Percentiles rank a stretch among this genome's conserved stretches.
Conservation (phyloP, 1,139 yeast genomes). For the Debaryomyces robertsiae region DNA sequence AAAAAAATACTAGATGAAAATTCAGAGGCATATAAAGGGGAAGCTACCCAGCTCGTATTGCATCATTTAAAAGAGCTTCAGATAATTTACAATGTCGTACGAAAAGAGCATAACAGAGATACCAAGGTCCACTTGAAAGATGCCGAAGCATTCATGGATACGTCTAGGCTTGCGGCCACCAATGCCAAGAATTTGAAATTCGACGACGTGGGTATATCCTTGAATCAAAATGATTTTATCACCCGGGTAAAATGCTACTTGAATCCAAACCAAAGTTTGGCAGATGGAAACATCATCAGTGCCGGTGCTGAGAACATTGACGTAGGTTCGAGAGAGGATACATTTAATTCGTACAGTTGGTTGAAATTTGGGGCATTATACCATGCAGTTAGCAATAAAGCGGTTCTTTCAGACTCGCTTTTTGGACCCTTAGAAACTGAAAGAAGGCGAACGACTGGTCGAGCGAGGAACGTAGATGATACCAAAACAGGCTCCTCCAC, state of each 20-base stretch:
- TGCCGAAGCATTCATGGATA: conserved; percentile 44
- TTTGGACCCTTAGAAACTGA: conserved; percentile 75
- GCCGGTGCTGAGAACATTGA: conserved; percentile 8
- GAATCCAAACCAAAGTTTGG: conserved; percentile 19
- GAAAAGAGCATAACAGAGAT: conserved; percentile 31
- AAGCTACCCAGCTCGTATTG: conserved; percentile 31
- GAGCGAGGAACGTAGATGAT: conserved; percentile 45
- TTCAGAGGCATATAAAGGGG: conserved; percentile 38
- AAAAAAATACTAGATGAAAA: conserved; percentile 23
- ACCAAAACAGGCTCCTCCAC: conserved; percentile 38
- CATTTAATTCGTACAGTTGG: conserved; percentile 56
- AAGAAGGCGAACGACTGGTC: conserved; percentile 42
- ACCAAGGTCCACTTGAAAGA: conserved; percentile 31
- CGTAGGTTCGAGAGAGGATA: conserved; percentile 21
- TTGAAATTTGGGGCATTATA: conserved; percentile 58
- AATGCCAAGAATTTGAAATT: conserved; percentile 62
- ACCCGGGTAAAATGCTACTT: conserved; percentile 41
- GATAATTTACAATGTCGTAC: conserved; percentile 31
- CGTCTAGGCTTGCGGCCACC: conserved; percentile 43
- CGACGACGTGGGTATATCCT: conserved; percentile 52
- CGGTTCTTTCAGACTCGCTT: conserved; percentile 60
- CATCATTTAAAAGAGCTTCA: conserved; percentile 33
- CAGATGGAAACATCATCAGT: conserved; percentile 19
- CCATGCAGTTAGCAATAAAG: conserved; percentile 47
- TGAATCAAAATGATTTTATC: conserved; percentile 52